These are phyloP conservation scores for Saccharum officinarum DNA, from an alignment of 176 grass and related monocot genomes.

Conservation along the genomic window DNA sequence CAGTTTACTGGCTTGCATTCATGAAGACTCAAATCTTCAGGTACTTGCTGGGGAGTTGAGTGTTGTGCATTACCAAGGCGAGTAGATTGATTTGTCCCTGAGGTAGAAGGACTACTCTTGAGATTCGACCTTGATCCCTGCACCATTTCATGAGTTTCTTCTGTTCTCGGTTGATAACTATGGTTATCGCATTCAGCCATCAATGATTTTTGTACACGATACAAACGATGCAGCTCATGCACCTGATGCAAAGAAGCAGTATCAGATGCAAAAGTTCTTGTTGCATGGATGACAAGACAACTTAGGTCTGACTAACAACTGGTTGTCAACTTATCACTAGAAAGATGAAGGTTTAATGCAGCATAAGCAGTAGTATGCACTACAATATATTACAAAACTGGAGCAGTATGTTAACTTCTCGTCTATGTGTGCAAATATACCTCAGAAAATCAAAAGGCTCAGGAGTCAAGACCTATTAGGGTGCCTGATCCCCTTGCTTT, in stretches of 20 bases:
- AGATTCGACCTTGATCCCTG: conserved; percentile 35
- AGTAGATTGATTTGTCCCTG: conserved; percentile 51
- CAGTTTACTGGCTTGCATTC: conserved; percentile 36
- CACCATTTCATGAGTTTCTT: conserved; percentile 44
- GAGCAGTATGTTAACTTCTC: not conserved
- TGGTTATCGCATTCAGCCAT: conserved; percentile 53
- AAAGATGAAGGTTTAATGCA: conserved; percentile 15
- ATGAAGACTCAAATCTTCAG: conserved; percentile 38
- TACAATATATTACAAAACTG: conserved; percentile 16
- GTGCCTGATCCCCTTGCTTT: not conserved
- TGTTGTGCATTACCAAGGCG: conserved; percentile 25
- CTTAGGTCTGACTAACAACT: not conserved
- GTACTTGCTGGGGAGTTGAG: conserved; percentile 18
- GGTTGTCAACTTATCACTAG: conserved; percentile 11
- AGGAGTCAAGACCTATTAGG: conserved; percentile 3
- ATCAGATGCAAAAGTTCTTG: conserved; percentile 9
- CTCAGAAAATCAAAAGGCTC: not conserved
- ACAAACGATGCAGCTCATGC: conserved; percentile 71
- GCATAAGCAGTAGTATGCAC: not conserved
- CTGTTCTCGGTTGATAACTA: conserved; percentile 42
- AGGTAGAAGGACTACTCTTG: conserved; percentile 47
- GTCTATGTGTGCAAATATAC: conserved; percentile 19
- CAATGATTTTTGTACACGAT: conserved; percentile 68
- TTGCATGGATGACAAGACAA: conserved; percentile 15
- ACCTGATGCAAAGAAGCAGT: conserved; percentile 52